These are phyloP conservation scores for Coccinonectria pachysandricola DNA, from an alignment of 2,329 filamentous ascomycete species.

Conservation along the genomic window DNA sequence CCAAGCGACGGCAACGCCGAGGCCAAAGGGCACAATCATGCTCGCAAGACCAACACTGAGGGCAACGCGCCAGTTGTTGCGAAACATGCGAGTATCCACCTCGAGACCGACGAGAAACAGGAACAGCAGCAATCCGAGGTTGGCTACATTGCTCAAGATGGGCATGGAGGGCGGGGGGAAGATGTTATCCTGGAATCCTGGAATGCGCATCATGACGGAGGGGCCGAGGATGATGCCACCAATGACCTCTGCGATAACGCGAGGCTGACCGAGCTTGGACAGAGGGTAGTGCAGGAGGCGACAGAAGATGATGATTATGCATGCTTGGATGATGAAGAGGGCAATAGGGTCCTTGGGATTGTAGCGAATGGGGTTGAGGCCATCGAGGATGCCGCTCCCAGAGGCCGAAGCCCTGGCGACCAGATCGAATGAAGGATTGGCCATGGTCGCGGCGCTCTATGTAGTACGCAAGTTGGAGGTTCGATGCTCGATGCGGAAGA, in stretches of 20 bases:
- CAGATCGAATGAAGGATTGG: too few relatives aligned
- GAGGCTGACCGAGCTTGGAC: slow-evolving; percentile 65
- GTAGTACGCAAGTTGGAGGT: too few relatives aligned
- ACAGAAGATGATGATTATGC: slow-evolving; percentile 39
- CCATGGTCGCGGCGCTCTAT: too few relatives aligned
- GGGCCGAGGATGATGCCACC: slow-evolving; percentile 79
- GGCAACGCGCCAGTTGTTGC: slow-evolving; percentile 72
- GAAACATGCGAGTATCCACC: slow-evolving; percentile 68
- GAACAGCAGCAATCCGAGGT: slow-evolving; percentile 74
- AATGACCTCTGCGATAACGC: slow-evolving; percentile 76
- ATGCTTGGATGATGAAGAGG: slow-evolving; percentile 20
- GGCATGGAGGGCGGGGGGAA: slow-evolving; percentile 70
- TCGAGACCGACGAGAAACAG: slow-evolving; percentile 83
- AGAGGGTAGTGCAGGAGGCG: slow-evolving; percentile 60
- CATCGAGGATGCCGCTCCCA: slow-evolving; percentile 60
- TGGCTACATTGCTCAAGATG: slow-evolving; percentile 66
- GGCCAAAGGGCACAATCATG: slow-evolving; percentile 72
- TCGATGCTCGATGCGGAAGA: too few relatives aligned
- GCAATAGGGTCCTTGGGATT: slow-evolving; percentile 62
- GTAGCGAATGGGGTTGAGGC: slow-evolving; percentile 57
- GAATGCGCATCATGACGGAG: slow-evolving; percentile 79
- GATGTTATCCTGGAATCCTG: slow-evolving; percentile 64
- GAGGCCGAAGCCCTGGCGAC: too few relatives aligned
- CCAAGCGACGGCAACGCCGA: slow-evolving; percentile 71
- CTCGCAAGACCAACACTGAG: slow-evolving; percentile 67